Percentiles rank a stretch among this genome's conserved stretches.
Evolutionary conservation across 2,329 filamentous ascomycete species (phyloP).

Genomic region (Epichloe gansuensis): DNA sequence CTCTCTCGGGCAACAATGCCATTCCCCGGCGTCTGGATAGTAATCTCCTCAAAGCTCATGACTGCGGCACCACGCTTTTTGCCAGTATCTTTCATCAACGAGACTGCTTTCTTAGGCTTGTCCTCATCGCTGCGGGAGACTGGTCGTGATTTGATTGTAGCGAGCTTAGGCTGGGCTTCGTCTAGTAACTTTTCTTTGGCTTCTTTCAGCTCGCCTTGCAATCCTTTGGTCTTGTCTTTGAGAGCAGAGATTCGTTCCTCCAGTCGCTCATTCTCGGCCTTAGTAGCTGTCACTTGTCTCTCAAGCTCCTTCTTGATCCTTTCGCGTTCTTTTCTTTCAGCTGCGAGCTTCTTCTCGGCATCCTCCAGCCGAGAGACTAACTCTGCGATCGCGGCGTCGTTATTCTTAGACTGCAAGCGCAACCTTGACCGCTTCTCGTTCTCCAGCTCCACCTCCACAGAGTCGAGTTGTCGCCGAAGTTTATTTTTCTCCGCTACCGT

Average conservation of each 20-base stretch:
- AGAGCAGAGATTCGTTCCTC: conserved; percentile 60
- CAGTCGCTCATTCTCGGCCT: conserved; percentile 48
- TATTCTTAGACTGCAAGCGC: conserved; percentile 17
- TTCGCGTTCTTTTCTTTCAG: conserved; percentile 33
- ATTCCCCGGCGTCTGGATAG: conserved; percentile 34
- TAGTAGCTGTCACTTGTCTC: conserved; percentile 45
- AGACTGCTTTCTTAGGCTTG: conserved; percentile 11
- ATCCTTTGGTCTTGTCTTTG: conserved; percentile 53
- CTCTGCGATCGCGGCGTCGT: conserved; percentile 31
- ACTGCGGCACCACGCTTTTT: conserved; percentile 36
- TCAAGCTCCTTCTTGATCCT: conserved; percentile 33
- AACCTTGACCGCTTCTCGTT: conserved; percentile 47
- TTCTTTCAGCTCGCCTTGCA: conserved; percentile 62
- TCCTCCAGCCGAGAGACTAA: conserved; percentile 23
- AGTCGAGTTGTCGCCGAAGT: conserved; percentile 64
- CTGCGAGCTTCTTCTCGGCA: conserved; percentile 22
- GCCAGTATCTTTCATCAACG: conserved; percentile 19
- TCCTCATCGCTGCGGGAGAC: conserved; percentile 9
- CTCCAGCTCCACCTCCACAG: conserved; percentile 68
- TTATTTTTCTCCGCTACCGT: conserved; percentile 67
- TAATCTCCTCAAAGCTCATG: conserved; percentile 30
- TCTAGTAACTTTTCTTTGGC: conserved; percentile 32
- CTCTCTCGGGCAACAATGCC: conserved; percentile 27
- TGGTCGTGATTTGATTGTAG: conserved; percentile 4
- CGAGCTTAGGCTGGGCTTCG: conserved; percentile 14